Evolutionary conservation across 495 filamentous ascomycete species (phyloP), one percentile per base, ranked within the genome.

Genomic region (Aeminium ludgeri): DNA sequence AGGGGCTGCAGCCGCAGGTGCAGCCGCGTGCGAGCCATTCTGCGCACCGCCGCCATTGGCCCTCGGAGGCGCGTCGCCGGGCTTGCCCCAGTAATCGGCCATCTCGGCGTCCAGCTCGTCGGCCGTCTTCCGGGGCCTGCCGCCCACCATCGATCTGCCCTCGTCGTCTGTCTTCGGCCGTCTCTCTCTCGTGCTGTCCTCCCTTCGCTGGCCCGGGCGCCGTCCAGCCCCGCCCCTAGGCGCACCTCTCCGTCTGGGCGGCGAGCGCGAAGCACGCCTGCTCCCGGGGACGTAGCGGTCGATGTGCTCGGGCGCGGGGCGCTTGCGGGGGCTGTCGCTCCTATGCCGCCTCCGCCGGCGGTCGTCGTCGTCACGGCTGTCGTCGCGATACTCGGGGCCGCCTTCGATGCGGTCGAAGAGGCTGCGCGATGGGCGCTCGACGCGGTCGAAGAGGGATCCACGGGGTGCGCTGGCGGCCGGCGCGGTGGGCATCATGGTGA

Each of bases 31-130:
- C 5, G 15, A 17, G 10, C 39, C 32, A 5, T 23, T 25, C 28
- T 8, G 20, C 10, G 16, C 27, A 15, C 6, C 43, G 10, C 30
- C 25, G 41, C 43, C 36, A 16, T 41, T 41, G 18, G 46, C 29
- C 34, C 38, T 28, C 11, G 30, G 19, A 6, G 44, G 17, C 23
- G 36, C 18, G 10, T 20, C 40, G 10, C 28, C 36, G 10, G 10
- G n/a, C 23, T 34, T 45, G 23, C 60, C 68, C 66, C 82, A 96
- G 60, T 96, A 96, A 54, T 93, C 83, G 27, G 75, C 86, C 87
- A 96, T 96, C 64, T 96, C 87, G 28, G 80, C 78, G 54, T 96
- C 87, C 30, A 96, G 65, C 54, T 96, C 81, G 50, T 91, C 82
- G 37, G 85, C 80, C 5, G 86, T 94, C 72, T 93, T 94, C 56